A percentile compares a stretch with the other conserved stretches of the same genome.
Evolutionary conservation across 139 green algal genomes (phyloP).

Genomic region (Picochlorum costavermella): DNA sequence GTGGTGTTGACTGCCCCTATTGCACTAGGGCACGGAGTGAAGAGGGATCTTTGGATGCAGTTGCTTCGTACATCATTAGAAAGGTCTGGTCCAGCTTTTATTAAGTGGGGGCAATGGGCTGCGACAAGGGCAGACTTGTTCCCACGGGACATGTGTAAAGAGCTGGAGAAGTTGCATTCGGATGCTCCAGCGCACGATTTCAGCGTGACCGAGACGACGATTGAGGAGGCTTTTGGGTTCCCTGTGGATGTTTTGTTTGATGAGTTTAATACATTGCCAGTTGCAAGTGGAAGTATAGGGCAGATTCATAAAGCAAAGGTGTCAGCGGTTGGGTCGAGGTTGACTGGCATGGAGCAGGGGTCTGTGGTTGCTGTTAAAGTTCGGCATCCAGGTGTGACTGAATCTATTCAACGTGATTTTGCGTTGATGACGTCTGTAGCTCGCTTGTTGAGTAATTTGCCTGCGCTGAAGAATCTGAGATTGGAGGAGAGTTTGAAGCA

Average conservation of each 20-base stretch:
- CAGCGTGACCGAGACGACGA: slow-evolving; percentile 19
- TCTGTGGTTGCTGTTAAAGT: slow-evolving; percentile 85
- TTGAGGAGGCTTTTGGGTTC: slow-evolving; percentile 60
- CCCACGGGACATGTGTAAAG: slow-evolving; percentile 72
- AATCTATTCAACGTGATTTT: slow-evolving; percentile 87
- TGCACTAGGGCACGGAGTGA: slow-evolving; percentile 4
- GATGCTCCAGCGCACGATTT: slow-evolving; percentile 49
- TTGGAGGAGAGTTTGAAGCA: slow-evolving; percentile 88
- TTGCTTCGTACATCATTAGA: slow-evolving; percentile 29
- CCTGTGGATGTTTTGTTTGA: slow-evolving; percentile 74
- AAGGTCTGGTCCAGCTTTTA: slow-evolving; percentile 61
- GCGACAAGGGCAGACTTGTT: slow-evolving; percentile 88
- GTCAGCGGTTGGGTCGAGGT: slow-evolving; percentile 36
- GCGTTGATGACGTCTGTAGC: slow-evolving; percentile 83
- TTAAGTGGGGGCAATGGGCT: slow-evolving; percentile 98
- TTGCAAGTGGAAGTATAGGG: slow-evolving; percentile 88
- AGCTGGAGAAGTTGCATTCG: slow-evolving; percentile 66
- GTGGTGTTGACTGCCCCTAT: slow-evolving; percentile 37
- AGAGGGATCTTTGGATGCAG: slow-evolving; percentile 25
- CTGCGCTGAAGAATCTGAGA: slow-evolving; percentile 49
- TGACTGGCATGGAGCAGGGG: slow-evolving; percentile 37
- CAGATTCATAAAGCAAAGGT: slow-evolving; percentile 77
- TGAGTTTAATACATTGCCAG: slow-evolving; percentile 66
- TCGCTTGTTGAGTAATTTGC: slow-evolving; percentile 31
- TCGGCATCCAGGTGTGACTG: slow-evolving; percentile 78